phyloP scores from a whole-genome alignment of 345 rosid species.

The Brassica napus region DNA sequence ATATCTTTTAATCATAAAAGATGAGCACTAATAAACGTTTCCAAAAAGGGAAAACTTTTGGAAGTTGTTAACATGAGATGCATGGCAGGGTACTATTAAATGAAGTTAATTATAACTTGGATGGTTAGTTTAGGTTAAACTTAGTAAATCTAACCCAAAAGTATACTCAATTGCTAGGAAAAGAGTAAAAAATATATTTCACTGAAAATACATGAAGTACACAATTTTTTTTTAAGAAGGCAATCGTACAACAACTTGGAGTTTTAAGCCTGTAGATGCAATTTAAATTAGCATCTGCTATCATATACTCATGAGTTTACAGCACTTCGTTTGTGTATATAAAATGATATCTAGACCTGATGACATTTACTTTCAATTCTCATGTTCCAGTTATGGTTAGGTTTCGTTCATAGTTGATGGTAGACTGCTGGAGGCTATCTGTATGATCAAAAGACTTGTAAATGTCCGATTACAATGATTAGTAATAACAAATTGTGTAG shows the following conservation, averaged over 20 bases:
- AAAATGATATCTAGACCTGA: background rate
- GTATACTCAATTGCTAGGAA: constrained; percentile 9
- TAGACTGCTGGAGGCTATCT: background rate
- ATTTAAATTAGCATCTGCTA: background rate
- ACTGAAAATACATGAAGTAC: constrained; percentile 8
- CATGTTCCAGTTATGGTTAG: background rate
- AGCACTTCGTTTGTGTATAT: background rate
- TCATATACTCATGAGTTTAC: background rate
- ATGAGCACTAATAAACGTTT: constrained; percentile 20
- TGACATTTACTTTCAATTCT: background rate
- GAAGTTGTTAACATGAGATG: constrained; percentile 22
- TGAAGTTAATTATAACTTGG: background rate
- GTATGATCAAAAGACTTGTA: background rate
- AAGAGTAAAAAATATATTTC: background rate
- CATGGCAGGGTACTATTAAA: background rate
- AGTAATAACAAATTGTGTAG: constrained; percentile 6
- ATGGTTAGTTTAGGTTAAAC: background rate
- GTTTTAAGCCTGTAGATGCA: background rate
- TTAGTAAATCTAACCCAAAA: constrained; percentile 5
- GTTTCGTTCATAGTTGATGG: background rate
- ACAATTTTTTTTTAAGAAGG: background rate
- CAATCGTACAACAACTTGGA: constrained; percentile 9
- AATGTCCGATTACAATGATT: constrained; percentile 16
- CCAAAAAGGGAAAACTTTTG: constrained; percentile 17
- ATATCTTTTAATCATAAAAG: constrained; percentile 4